phyloP scores from a whole-genome alignment of 305 asterid genomes.

The Fraxinus xanthoxyloides region DNA sequence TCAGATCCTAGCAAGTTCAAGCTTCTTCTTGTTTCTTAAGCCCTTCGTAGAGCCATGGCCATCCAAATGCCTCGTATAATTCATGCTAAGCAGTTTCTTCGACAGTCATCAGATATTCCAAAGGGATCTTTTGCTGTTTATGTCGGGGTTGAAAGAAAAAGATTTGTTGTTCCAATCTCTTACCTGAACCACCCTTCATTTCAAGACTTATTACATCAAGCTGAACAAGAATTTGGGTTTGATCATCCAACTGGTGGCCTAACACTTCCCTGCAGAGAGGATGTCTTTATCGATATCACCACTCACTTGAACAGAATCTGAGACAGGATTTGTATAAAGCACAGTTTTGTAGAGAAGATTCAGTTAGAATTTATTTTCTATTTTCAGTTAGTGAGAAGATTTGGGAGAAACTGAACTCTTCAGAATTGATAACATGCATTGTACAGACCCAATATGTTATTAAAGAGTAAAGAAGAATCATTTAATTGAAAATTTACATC shows the following conservation, averaged over 20 bases:
- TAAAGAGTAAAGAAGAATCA: neutral
- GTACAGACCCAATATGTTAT: neutral
- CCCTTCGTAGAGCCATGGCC: neutral
- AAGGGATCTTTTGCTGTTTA: constrained; percentile 26
- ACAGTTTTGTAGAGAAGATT: constrained; percentile 7
- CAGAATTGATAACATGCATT: neutral
- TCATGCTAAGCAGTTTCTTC: neutral
- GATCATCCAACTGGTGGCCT: neutral
- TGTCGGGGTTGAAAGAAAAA: constrained; percentile 25
- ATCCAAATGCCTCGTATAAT: neutral
- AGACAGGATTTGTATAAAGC: neutral
- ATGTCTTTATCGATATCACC: neutral
- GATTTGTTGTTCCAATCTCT: constrained; percentile 30
- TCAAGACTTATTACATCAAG: constrained; percentile 28
- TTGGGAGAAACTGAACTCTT: neutral
- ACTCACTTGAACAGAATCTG: constrained; percentile 8
- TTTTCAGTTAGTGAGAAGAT: neutral
- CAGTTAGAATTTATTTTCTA: neutral
- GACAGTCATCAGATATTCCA: neutral
- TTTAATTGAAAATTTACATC: neutral
- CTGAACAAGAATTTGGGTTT: constrained; percentile 29
- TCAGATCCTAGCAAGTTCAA: neutral
- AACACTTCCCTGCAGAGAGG: neutral
- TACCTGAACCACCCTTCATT: constrained; percentile 33
- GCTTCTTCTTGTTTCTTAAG: neutral